These are phyloP conservation scores for Dunaliella primolecta DNA, from an alignment of 139 green algal species.

Conservation along the genomic window DNA sequence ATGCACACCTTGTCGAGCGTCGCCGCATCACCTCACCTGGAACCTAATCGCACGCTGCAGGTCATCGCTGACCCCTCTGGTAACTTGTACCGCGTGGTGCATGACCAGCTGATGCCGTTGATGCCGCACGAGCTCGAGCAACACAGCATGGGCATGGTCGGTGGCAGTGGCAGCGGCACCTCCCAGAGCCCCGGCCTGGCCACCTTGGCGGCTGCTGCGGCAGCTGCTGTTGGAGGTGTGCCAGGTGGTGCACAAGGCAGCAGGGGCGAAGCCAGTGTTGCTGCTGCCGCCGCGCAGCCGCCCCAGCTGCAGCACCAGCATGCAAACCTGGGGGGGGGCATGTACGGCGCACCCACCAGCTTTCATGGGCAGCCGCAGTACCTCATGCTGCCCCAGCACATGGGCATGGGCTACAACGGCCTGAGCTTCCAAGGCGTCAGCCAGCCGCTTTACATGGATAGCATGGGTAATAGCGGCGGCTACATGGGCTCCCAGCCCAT, in stretches of 20 bases:
- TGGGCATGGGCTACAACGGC: background rate
- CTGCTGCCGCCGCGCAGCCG: background rate
- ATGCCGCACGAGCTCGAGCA: background rate
- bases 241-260: background rate
- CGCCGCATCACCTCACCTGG: too few species aligned
- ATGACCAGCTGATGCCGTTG: background rate
- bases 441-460: background rate
- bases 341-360: background rate
- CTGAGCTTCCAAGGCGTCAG: background rate
- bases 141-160: too few species aligned
- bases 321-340: background rate
- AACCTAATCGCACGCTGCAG: background rate
- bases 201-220: background rate
- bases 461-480: background rate
- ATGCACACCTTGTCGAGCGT: background rate
- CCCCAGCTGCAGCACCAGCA: background rate
- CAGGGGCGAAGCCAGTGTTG: background rate
- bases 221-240: background rate
- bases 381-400: background rate
- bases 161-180: background rate
- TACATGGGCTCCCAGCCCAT: background rate
- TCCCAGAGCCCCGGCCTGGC: background rate
- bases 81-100: slow-evolving; percentile 27
- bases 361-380: background rate
- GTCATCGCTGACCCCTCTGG: slow-evolving; percentile 17